Conservation (phyloP, 148 eudicot species). For the Vaccinium darrowii region DNA sequence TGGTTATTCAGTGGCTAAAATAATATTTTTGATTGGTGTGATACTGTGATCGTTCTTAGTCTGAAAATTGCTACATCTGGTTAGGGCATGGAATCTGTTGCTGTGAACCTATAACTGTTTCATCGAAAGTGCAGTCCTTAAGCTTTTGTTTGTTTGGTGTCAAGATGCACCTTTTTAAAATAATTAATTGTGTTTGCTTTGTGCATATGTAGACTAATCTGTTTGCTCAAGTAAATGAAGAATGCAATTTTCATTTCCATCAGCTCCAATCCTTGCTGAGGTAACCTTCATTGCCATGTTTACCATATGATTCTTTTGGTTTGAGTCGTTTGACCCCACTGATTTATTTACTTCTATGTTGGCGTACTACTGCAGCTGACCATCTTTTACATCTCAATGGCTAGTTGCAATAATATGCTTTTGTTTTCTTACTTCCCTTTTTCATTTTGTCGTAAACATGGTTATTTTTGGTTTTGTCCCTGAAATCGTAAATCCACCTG, state of each 20-base stretch:
- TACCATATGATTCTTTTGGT: not conserved
- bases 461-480: not conserved
- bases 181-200: slow-evolving; percentile 13
- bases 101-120: not conserved
- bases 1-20: not conserved
- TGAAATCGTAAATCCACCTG: not conserved
- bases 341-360: not conserved
- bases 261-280: slow-evolving; percentile 60
- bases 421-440: not conserved
- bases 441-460: not conserved
- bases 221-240: slow-evolving; percentile 77
- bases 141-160: not conserved
- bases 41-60: not conserved
- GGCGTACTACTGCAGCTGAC: not conserved
- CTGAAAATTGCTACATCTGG: not conserved
- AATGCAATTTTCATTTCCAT: slow-evolving; percentile 71
- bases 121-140: not conserved
- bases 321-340: not conserved
- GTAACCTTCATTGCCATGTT: slow-evolving; percentile 40
- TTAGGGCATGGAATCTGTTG: slow-evolving; percentile 6
- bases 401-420: not conserved
- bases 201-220: slow-evolving; percentile 56
- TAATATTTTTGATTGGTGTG: not conserved
- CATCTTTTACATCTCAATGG: not conserved
- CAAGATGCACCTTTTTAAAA: not conserved